Evolutionary conservation across 1,139 yeast species (phyloP).

Genomic region (Fermentozyma sake): DNA sequence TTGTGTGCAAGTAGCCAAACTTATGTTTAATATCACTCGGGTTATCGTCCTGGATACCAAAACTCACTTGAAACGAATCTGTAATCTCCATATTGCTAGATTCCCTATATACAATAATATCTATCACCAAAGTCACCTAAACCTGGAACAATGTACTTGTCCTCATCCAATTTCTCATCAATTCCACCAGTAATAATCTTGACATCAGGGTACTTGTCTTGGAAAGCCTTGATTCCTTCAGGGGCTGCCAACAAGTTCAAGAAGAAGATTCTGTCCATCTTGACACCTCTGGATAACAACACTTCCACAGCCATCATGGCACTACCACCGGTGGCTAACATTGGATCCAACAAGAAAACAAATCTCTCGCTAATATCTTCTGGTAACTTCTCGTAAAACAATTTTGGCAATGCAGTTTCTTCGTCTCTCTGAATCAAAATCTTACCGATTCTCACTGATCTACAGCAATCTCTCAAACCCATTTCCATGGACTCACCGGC

Average conservation of each 20-base stretch:
- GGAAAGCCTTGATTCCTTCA: constrained; percentile 82
- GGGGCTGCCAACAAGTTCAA: constrained; percentile 91
- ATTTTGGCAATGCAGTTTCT: constrained; percentile 74
- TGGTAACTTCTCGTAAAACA: constrained; percentile 90
- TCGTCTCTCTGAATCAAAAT: constrained; percentile 95
- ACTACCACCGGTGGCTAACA: constrained; percentile 98
- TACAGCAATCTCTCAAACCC: constrained; percentile 90
- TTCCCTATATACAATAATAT: constrained; percentile 73
- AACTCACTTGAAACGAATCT: no score
- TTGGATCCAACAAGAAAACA: constrained; percentile 89
- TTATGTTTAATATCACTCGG: no score
- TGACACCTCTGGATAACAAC: constrained; percentile 78
- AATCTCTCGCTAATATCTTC: constrained; percentile 84
- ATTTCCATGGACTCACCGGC: constrained; percentile 99
- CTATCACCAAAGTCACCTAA: constrained; percentile 98
- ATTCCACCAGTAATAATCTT: constrained; percentile 91
- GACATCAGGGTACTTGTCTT: constrained; percentile 73
- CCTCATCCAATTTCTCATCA: constrained; percentile 79
- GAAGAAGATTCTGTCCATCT: constrained; percentile 80
- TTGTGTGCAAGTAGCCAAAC: no score
- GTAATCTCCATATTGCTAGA: no score
- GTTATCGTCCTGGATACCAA: no score
- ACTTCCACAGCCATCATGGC: constrained; percentile 97
- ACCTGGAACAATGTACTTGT: constrained; percentile 87
- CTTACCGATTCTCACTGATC: constrained; percentile 94